Evolutionary conservation across 108 stramenopile species (phyloP).

Genomic region (Aurantiochytrium sp.): DNA sequence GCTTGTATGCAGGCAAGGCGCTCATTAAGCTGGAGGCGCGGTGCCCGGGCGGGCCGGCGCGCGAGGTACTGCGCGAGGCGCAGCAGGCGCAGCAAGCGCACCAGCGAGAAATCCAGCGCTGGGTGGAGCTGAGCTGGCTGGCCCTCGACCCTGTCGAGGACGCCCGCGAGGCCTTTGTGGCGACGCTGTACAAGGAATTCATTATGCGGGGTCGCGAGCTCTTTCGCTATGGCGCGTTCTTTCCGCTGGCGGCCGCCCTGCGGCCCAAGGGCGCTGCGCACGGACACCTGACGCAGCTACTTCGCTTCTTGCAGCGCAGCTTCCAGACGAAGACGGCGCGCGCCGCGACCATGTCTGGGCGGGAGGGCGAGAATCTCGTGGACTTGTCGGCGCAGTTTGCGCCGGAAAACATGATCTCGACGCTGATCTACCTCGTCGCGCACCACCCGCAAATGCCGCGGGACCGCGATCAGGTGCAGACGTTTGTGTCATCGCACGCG

Average conservation of each 20-base stretch:
- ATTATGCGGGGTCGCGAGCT: slow-evolving; percentile 5
- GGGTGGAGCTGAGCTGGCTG: slow-evolving; percentile 22
- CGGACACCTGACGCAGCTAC: neutral
- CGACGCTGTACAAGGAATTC: neutral
- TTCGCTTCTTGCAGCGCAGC: neutral
- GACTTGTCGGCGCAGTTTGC: neutral
- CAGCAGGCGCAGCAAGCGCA: neutral
- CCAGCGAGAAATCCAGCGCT: neutral
- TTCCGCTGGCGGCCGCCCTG: neutral
- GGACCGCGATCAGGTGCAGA: neutral
- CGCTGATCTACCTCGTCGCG: slow-evolving; percentile 14
- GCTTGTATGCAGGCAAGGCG: neutral
- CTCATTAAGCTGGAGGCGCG: neutral
- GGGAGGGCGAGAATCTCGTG: neutral
- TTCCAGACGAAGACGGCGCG: neutral
- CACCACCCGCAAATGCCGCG: neutral
- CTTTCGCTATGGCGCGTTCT: slow-evolving; percentile 20
- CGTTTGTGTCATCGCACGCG: neutral
- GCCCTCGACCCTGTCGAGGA: neutral
- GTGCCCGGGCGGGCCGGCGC: neutral
- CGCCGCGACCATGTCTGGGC: neutral
- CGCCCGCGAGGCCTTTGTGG: neutral
- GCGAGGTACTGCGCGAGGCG: neutral
- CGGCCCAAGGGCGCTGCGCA: neutral
- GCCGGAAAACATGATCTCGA: slow-evolving; percentile 12